phyloP scores from a whole-genome alignment of 2,329 filamentous ascomycete genomes.

The Curvularia lunata region DNA sequence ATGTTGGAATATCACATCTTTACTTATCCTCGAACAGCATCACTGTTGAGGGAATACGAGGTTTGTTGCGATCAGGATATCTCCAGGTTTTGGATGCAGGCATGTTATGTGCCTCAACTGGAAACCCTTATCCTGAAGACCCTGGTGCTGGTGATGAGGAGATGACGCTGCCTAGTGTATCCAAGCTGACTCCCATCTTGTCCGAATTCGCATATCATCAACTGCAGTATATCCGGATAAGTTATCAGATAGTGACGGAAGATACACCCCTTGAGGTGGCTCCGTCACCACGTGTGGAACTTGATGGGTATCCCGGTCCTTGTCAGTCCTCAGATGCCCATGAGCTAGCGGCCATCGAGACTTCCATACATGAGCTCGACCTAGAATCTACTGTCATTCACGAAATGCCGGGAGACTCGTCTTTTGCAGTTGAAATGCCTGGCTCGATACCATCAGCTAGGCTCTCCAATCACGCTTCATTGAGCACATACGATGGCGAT shows the following conservation, averaged over 20 bases:
- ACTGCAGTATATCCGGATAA: slow-evolving; percentile 61
- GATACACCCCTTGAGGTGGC: slow-evolving; percentile 36
- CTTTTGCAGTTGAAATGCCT: slow-evolving; percentile 34
- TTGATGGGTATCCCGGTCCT: slow-evolving; percentile 30
- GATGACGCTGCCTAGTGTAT: slow-evolving; percentile 55
- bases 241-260: slow-evolving; percentile 62
- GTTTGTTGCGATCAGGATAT: slow-evolving; percentile 58
- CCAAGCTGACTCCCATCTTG: slow-evolving; percentile 62
- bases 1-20: slow-evolving; percentile 65
- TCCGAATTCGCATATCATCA: slow-evolving; percentile 55
- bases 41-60: slow-evolving; percentile 62
- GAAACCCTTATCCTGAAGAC: slow-evolving; percentile 10
- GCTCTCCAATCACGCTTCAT: neutral
- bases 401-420: slow-evolving; percentile 40
- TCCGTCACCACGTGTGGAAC: slow-evolving; percentile 34
- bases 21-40: slow-evolving; percentile 64
- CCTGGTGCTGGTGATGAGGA: slow-evolving; percentile 19
- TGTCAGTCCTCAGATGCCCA: slow-evolving; percentile 30
- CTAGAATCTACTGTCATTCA: slow-evolving; percentile 23
- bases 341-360: slow-evolving; percentile 34
- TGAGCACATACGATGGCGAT: neutral
- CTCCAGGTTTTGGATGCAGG: slow-evolving; percentile 64
- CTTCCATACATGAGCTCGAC: slow-evolving; percentile 31
- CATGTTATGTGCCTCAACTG: slow-evolving; percentile 47
- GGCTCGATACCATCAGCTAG: slow-evolving; percentile 19